Evolutionary conservation across 2,329 filamentous ascomycete genomes (phyloP).

Genomic region (Karstenula rhodostoma): DNA sequence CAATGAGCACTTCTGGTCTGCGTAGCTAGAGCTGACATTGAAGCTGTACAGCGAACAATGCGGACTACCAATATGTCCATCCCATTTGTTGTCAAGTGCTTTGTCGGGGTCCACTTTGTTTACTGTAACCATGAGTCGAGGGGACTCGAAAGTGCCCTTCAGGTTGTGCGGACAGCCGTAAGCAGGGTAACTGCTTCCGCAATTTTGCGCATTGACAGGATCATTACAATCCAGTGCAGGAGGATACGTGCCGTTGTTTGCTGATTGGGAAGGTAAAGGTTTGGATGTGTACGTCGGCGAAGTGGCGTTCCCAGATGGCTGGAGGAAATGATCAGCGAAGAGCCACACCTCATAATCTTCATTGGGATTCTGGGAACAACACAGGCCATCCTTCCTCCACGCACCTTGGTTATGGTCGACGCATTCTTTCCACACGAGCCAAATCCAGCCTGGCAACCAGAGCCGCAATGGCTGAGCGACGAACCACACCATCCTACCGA

Average conservation of each 20-base stretch:
- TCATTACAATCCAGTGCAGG: not conserved
- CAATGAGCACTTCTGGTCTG: conserved; percentile 67
- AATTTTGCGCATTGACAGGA: conserved; percentile 1
- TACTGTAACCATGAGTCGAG: conserved; percentile 68
- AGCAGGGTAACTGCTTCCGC: not conserved
- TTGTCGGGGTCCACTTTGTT: conserved; percentile 62
- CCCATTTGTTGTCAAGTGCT: conserved; percentile 60
- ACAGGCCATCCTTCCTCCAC: not conserved
- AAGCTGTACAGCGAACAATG: conserved; percentile 73
- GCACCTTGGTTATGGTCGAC: not conserved
- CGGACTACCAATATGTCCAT: conserved; percentile 52
- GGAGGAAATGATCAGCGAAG: not conserved
- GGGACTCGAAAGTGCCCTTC: conserved; percentile 51
- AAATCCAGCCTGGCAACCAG: conserved; percentile 28
- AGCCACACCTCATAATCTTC: not conserved
- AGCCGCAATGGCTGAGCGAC: conserved; percentile 25
- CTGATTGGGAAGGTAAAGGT: not conserved
- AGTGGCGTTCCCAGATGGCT: not conserved
- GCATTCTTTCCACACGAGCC: not conserved
- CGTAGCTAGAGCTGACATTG: conserved; percentile 62
- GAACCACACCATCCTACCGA: conserved; percentile 48
- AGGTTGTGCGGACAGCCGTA: conserved; percentile 23
- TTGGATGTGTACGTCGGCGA: not conserved
- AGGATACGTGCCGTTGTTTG: not conserved
- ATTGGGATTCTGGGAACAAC: not conserved